Evolutionary conservation across 2,329 filamentous ascomycete genomes (phyloP).

Genomic region (Microcyclosporella mali): DNA sequence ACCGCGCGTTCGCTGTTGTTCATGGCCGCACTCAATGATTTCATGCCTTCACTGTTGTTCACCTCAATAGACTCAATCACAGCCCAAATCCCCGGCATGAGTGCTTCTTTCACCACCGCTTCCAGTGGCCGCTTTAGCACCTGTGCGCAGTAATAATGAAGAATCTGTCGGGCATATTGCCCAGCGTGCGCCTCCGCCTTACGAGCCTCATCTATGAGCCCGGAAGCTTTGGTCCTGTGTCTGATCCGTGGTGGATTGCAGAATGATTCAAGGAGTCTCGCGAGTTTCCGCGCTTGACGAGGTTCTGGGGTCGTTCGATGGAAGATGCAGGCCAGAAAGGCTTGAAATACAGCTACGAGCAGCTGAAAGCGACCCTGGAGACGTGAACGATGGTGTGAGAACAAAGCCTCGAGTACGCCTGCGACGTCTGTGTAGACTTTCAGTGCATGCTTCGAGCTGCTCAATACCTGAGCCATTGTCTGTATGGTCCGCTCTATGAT

Average conservation of each 20-base stretch:
- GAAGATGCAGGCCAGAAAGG: conserved; percentile 52
- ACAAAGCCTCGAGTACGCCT: conserved; percentile 45
- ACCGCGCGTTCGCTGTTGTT: conserved; percentile 48
- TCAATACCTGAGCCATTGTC: conserved; percentile 31
- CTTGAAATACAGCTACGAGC: conserved; percentile 50
- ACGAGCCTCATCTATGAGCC: conserved; percentile 54
- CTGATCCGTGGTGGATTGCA: conserved; percentile 50
- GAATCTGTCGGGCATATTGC: conserved; percentile 52
- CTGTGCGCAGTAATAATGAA: conserved; percentile 51
- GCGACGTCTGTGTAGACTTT: conserved; percentile 51
- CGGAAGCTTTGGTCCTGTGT: conserved; percentile 23
- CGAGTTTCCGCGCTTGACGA: conserved; percentile 45
- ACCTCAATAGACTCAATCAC: conserved; percentile 47
- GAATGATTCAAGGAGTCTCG: conserved; percentile 53
- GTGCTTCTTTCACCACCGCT: conserved; percentile 47
- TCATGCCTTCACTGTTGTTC: conserved; percentile 42
- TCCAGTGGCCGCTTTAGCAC: conserved; percentile 46
- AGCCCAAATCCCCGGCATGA: conserved; percentile 48
- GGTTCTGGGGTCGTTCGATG: conserved; percentile 24
- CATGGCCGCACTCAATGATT: conserved; percentile 47
- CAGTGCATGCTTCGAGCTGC: conserved; percentile 23
- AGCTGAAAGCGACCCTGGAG: conserved; percentile 57
- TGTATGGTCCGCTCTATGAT: conserved; percentile 38
- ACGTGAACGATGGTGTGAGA: conserved; percentile 53
- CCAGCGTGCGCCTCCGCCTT: conserved; percentile 53